These are phyloP conservation scores for Botrytis squamosa DNA, from an alignment of 2,329 filamentous ascomycete genomes.

Conservation along the genomic window DNA sequence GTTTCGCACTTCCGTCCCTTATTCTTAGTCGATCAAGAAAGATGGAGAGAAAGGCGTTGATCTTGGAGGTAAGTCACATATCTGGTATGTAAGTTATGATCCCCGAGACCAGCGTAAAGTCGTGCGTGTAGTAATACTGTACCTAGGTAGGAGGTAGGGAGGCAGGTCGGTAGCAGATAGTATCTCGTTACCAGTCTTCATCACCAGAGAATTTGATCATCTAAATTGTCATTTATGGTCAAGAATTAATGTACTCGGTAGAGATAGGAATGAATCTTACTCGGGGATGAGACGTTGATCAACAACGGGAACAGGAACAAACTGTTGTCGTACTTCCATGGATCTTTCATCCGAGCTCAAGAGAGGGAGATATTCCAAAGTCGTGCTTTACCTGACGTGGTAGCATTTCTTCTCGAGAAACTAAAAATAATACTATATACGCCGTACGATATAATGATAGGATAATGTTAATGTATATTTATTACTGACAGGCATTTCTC, in stretches of 20 bases:
- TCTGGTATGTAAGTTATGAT: neutral
- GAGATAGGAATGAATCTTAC: neutral
- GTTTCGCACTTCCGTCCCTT: neutral
- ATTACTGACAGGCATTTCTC: neutral
- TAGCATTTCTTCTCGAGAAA: neutral
- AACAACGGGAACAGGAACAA: slow-evolving; percentile 2
- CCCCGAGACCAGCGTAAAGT: neutral
- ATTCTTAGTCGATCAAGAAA: neutral
- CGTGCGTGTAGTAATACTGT: neutral
- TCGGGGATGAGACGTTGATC: slow-evolving; percentile 10
- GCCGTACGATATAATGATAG: neutral
- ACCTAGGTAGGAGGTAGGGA: too few relatives aligned
- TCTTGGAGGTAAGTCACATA: neutral
- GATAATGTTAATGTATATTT: neutral
- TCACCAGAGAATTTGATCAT: neutral
- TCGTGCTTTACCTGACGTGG: neutral
- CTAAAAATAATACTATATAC: neutral
- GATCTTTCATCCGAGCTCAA: neutral
- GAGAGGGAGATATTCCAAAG: neutral
- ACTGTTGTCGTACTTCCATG: slow-evolving; percentile 1
- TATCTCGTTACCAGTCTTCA: neutral
- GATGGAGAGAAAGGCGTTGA: neutral
- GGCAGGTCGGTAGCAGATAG: neutral
- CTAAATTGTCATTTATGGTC: neutral
- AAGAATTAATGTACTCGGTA: neutral